These are phyloP conservation scores for Podospora comata DNA, from an alignment of 495 filamentous ascomycete genomes.

Conservation along the genomic window DNA sequence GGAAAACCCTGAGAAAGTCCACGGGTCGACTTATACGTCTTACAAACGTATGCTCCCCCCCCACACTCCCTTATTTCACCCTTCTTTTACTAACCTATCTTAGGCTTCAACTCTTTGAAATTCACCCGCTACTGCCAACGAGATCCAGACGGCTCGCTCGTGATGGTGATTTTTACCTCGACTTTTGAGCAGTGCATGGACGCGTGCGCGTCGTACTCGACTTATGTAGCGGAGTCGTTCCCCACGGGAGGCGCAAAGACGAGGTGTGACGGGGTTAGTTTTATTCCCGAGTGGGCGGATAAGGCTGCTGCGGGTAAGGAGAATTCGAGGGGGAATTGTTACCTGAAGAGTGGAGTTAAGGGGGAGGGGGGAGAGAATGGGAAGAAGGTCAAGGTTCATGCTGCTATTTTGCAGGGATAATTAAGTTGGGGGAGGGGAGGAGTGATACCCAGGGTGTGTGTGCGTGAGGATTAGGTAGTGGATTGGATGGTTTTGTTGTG, in stretches of 20 bases:
- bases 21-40: slow-evolving; percentile 31
- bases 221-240: slow-evolving; percentile 32
- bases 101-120: slow-evolving; percentile 33
- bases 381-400: slow-evolving; percentile 29
- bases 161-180: slow-evolving; percentile 39
- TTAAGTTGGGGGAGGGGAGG: too few relatives aligned
- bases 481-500: too few relatives aligned
- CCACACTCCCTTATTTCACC: background rate
- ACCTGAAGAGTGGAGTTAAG: slow-evolving; percentile 43
- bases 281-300: slow-evolving; percentile 44
- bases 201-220: slow-evolving; percentile 43
- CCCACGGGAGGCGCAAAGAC: slow-evolving; percentile 28
- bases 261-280: slow-evolving; percentile 43
- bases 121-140: slow-evolving; percentile 43
- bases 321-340: slow-evolving; percentile 44
- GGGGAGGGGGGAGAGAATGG: slow-evolving; percentile 29
- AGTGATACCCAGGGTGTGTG: too few relatives aligned
- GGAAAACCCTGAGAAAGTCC: slow-evolving; percentile 27
- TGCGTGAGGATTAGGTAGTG: too few relatives aligned
- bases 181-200: slow-evolving; percentile 47
- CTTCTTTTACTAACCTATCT: too few relatives aligned
- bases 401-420: slow-evolving; percentile 16
- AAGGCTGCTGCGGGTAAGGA: slow-evolving; percentile 28
- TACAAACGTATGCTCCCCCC: slow-evolving; percentile 21
- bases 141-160: slow-evolving; percentile 32